Evolutionary conservation across 2,329 filamentous ascomycete genomes (phyloP), one percentile per base, ranked within the genome.

Genomic region (Cladosporium sp.): DNA sequence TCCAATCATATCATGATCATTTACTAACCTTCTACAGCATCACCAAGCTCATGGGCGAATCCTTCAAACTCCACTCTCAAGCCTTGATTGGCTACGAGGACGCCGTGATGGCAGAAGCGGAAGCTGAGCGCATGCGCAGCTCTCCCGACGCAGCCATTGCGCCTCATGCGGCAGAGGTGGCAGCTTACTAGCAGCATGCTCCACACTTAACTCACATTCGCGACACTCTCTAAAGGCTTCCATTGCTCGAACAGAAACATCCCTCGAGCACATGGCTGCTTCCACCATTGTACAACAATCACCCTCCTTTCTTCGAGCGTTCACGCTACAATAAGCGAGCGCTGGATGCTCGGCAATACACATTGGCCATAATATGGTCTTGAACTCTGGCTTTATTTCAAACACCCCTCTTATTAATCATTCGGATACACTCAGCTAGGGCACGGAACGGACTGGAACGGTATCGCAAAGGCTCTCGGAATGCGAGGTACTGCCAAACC

Each of bases 41-140:
- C 76, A 94, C 92, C 73, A 93, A 96, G 77, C 88, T 98, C 60
- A 97, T 98, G 91, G 95, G 95, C 74, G 95, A 98, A 80, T 93
- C 95, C 62, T 98, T 99, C 86, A 95, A 96, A 77, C 88, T 97
- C 66, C 94, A 98, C 80, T 91, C 93, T 44, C 93, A 98, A 82
- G 93, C 95, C 70, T 88, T 99, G 37, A 88, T 94, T 71, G 93
- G 94, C 78, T 98, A 97, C 76, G 93, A 97, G 77, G 94, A 97
- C 77, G 91, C 93, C 62, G 77, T 85, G 72, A 80, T 82, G 55
- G 78, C 80, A 18, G 79, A 80, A 55, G 63, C 60, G 3, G 66
- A 65, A 26, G 55, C 66, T 26, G 50, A 62, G 40, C 68, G 71
- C 21, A 66, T 67, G 60, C 71, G 71, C 66, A 65, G 67, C 67